These are phyloP conservation scores for Gossypium davidsonii DNA, from an alignment of 441 rosid genomes.

Conservation along the genomic window DNA sequence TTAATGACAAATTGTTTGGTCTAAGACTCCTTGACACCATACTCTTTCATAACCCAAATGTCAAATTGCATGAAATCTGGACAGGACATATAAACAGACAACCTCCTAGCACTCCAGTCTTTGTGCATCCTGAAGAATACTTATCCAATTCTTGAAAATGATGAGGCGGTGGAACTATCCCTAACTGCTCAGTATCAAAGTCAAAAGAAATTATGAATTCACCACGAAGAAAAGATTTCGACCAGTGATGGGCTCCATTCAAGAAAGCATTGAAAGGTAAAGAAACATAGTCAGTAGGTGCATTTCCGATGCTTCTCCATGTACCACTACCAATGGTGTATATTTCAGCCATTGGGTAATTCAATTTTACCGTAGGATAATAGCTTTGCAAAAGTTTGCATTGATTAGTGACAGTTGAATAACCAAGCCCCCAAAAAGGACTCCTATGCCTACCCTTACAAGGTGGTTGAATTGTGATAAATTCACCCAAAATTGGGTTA, in stretches of 20 bases:
- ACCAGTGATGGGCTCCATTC: too few relatives aligned
- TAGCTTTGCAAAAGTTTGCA: conserved; percentile 13
- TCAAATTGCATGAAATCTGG: conserved; percentile 4
- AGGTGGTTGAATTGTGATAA: background rate
- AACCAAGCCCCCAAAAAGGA: too few relatives aligned
- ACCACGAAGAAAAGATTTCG: too few relatives aligned
- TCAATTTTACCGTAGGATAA: background rate
- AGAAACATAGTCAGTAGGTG: conserved; percentile 9
- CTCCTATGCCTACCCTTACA: too few relatives aligned
- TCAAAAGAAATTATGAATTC: too few relatives aligned
- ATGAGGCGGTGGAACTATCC: conserved; percentile 9
- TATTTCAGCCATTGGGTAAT: background rate
- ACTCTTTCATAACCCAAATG: conserved; percentile 18
- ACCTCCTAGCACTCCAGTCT: conserved; percentile 15
- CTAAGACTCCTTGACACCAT: conserved; percentile 21
- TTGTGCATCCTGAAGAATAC: background rate
- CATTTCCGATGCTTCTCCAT: background rate
- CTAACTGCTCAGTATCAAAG: too few relatives aligned
- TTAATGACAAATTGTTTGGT: conserved; percentile 16
- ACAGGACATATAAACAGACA: conserved; percentile 11
- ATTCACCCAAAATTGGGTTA: conserved; percentile 16
- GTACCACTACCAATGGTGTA: too few relatives aligned
- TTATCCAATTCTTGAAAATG: conserved; percentile 7
- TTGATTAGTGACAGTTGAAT: background rate
- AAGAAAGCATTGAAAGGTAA: conserved; percentile 13